Base-by-base conservation (phyloP, 2,329 filamentous ascomycete genomes). In the Cytospora schulzeri region DNA sequence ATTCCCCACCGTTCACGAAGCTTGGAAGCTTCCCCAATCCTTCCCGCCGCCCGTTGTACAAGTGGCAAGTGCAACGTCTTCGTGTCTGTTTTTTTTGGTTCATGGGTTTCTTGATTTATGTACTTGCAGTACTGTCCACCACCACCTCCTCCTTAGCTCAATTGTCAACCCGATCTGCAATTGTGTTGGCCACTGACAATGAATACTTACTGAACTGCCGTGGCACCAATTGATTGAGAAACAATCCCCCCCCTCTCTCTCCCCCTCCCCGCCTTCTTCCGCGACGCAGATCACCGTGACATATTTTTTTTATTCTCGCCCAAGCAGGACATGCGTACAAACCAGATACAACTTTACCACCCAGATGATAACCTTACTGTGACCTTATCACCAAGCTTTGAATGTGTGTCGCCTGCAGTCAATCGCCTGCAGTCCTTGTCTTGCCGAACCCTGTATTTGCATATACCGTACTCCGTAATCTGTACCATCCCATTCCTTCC, bases 161-260 rank as follows among this genome's bases (percentile, higher is more conserved):
- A n/a, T n/a, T n/a, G n/a, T n/a, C 38, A 17, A 41, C 19, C 5
- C 15, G 38, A 41, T 41, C 38, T 41, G 38, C 38, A 41, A 19
- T 41, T 9, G 15, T 8, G 17, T 41, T 41, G 15, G 19, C 38
- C 38, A 19, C 38, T n/a, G 19, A 17, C 38, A 41, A 15, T n/a
- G 38, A 41, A 17, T 41, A 41, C 31, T 33, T 7, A 33, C 31
- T 38, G 35, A n/a, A 41, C 17, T 41, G 38, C 38, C 38, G 38
- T 41, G 38, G 38, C 38, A 11, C 38, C 59, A 61, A 61, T 61
- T 54, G 28, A 15, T 51, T 52, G 28, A 9, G n/a, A 61, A 55
- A 54, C 45, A 54, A 33, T n/a, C n/a, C n/a, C n/a, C n/a, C n/a
- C n/a, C 50, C 54, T 61, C 51, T 61, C 54, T 33, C 53, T 54